These are phyloP conservation scores for Pichia sp. DNA, from an alignment of 1,139 yeast genomes.

Conservation along the genomic window DNA sequence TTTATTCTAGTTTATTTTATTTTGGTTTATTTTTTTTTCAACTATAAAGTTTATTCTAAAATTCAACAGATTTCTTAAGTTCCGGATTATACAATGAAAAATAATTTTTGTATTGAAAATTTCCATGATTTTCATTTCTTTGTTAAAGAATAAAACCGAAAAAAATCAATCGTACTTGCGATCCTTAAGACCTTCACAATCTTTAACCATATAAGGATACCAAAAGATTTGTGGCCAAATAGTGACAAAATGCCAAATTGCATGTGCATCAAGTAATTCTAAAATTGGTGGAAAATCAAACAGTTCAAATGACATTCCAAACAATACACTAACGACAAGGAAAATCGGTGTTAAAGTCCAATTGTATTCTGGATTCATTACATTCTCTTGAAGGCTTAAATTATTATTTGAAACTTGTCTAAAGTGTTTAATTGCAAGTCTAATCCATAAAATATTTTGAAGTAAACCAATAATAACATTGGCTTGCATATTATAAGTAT, in stretches of 20 bases:
- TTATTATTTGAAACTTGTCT: conserved; percentile 25
- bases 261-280: conserved; percentile 81
- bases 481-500: conserved; percentile 90
- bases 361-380: conserved; percentile 23
- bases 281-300: conserved; percentile 79
- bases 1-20: too few relatives aligned
- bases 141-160: not conserved
- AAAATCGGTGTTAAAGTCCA: conserved; percentile 48
- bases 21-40: too few relatives aligned
- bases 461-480: conserved; percentile 71
- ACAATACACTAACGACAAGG: conserved; percentile 46
- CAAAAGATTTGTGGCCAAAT: conserved; percentile 47
- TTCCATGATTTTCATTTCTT: too few relatives aligned
- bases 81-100: too few relatives aligned
- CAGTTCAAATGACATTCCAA: conserved; percentile 82
- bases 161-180: conserved; percentile 21
- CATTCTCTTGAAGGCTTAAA: conserved; percentile 22
- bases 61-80: too few relatives aligned
- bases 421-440: conserved; percentile 13
- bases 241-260: conserved; percentile 85
- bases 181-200: conserved; percentile 27
- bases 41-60: too few relatives aligned
- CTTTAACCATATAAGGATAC: conserved; percentile 33
- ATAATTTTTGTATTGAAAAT: too few relatives aligned
- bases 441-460: conserved; percentile 56